These are phyloP conservation scores for Geotrichum reessii DNA, from an alignment of 1,139 yeast species.

Conservation along the genomic window DNA sequence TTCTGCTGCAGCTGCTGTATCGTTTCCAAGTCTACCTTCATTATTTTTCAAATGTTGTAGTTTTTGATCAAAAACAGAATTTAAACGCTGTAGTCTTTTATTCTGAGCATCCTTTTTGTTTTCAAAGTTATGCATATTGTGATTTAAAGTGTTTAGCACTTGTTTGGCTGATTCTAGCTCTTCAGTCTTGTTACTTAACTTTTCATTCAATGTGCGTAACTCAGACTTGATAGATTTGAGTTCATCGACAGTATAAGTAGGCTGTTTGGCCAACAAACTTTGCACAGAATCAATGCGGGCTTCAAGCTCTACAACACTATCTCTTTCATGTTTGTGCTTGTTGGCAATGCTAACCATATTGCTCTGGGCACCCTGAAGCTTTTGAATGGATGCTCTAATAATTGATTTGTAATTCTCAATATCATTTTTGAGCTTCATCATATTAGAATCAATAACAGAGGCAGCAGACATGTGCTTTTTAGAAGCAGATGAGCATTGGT, in stretches of 20 bases:
- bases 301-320: constrained; percentile 4
- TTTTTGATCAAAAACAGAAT: constrained; percentile 23
- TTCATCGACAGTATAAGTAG: neutral
- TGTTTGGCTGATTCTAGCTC: constrained; percentile 31
- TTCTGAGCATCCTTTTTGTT: neutral
- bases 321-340: constrained; percentile 7
- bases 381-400: neutral
- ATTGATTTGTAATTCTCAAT: neutral
- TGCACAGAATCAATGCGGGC: constrained; percentile 8
- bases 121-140: constrained; percentile 13
- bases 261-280: neutral
- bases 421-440: neutral
- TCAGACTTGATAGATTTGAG: neutral
- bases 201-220: neutral
- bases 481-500: neutral
- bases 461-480: neutral
- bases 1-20: constrained; percentile 37
- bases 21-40: constrained; percentile 20
- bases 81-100: constrained; percentile 20
- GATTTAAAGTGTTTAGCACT: constrained; percentile 30
- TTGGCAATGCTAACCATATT: neutral
- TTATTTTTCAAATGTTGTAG: constrained; percentile 19
- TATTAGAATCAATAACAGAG: neutral
- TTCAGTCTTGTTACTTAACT: neutral
- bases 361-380: neutral